These are phyloP conservation scores for Mortierella alpina DNA, from an alignment of 192 early-diverging fungal genomes.

Conservation along the genomic window DNA sequence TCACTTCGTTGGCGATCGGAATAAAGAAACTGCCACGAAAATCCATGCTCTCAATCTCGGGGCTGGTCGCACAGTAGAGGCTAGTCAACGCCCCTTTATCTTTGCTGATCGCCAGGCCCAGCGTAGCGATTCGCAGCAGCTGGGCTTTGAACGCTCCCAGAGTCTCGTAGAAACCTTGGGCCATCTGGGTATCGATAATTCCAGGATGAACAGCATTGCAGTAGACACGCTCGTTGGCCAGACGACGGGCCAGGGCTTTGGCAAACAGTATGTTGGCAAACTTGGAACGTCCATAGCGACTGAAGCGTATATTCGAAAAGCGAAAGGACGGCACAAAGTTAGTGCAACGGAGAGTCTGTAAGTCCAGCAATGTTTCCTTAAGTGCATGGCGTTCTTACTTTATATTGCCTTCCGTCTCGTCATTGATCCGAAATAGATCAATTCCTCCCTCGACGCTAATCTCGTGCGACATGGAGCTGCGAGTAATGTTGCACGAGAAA, in stretches of 20 bases:
- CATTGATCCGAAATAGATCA: slow-evolving; percentile 48
- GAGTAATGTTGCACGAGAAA: neutral
- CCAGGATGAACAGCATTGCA: slow-evolving; percentile 31
- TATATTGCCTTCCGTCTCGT: slow-evolving; percentile 18
- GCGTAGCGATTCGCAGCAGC: neutral
- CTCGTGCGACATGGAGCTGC: slow-evolving; percentile 35
- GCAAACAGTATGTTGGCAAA: slow-evolving; percentile 62
- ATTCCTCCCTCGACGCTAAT: slow-evolving; percentile 25
- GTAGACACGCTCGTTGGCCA: slow-evolving; percentile 28
- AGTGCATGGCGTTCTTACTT: slow-evolving; percentile 4
- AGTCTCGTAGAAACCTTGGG: neutral
- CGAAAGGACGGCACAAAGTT: neutral
- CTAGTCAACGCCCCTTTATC: slow-evolving; percentile 57
- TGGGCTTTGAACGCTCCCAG: neutral
- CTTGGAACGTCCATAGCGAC: slow-evolving; percentile 60
- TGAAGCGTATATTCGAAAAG: neutral
- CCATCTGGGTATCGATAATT: slow-evolving; percentile 56
- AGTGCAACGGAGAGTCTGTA: neutral
- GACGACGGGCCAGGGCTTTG: slow-evolving; percentile 44
- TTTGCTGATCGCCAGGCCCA: slow-evolving; percentile 4
- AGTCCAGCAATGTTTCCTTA: slow-evolving; percentile 2
- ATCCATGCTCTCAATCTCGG: slow-evolving; percentile 51
- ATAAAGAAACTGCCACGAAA: slow-evolving; percentile 52
- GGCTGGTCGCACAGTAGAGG: slow-evolving; percentile 62
- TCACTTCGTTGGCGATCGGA: slow-evolving; percentile 40